phyloP scores from a whole-genome alignment of 148 eudicot species.

The Selenicereus undatus region DNA sequence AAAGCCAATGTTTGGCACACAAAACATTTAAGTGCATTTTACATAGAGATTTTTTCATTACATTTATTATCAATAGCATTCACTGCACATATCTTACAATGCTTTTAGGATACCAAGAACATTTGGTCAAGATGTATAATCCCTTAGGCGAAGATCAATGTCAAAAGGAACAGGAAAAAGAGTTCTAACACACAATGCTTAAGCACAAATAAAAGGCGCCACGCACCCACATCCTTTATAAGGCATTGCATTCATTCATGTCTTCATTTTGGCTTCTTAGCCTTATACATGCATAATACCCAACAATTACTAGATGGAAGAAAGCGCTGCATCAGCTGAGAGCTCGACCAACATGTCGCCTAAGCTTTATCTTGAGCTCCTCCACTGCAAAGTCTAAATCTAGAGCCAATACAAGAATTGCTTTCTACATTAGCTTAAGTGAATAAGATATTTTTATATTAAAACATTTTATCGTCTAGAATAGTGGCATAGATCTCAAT shows the following conservation, averaged over 20 bases:
- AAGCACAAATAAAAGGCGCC: not conserved
- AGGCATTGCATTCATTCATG: not conserved
- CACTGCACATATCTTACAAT: no score
- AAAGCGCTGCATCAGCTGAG: not conserved
- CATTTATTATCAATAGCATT: no score
- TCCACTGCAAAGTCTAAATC: not conserved
- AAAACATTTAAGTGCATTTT: no score
- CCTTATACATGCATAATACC: not conserved
- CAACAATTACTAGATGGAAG: no score
- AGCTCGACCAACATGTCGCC: not conserved
- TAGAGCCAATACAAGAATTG: not conserved
- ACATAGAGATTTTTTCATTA: no score
- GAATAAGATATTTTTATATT: not conserved
- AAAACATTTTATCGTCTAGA: not conserved
- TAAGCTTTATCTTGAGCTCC: not conserved
- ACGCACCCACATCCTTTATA: no score
- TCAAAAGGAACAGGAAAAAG: no score
- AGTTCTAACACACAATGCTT: no score
- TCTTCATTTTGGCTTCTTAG: not conserved
- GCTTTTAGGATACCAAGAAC: no score
- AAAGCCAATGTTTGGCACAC: no score
- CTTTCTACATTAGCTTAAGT: not conserved
- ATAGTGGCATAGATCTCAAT: not conserved
- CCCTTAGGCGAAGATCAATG: no score
- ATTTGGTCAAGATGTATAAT: no score